Evolutionary conservation across 2,329 filamentous ascomycete species (phyloP).

Genomic region (Pezicula radicicola): DNA sequence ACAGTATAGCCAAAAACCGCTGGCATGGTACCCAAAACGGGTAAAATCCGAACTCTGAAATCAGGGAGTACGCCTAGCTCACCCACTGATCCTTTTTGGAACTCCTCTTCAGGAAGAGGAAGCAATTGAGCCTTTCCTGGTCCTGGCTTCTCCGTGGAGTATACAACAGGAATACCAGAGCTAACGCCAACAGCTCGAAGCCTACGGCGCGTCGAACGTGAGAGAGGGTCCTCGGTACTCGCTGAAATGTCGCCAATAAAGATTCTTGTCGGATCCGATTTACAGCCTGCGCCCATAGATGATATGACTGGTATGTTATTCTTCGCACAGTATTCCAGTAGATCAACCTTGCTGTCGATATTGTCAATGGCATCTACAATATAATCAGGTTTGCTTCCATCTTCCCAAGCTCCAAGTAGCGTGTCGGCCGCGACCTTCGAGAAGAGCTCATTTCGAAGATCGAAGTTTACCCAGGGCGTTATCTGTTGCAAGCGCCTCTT

Average conservation of each 20-base stretch:
- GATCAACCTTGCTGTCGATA: constrained; percentile 90
- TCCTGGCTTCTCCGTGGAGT: constrained; percentile 84
- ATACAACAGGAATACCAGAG: constrained; percentile 86
- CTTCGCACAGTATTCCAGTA: constrained; percentile 83
- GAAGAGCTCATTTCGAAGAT: constrained; percentile 83
- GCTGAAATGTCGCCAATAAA: constrained; percentile 88
- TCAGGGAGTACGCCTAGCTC: constrained; percentile 88
- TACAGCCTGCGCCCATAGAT: constrained; percentile 95
- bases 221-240: constrained; percentile 85
- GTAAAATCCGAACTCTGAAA: constrained; percentile 91
- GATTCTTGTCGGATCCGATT: constrained; percentile 79
- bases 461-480: constrained; percentile 87
- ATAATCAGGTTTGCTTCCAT: constrained; percentile 68
- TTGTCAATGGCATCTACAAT: constrained; percentile 99
- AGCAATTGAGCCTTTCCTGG: constrained; percentile 89
- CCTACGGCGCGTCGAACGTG: constrained; percentile 75
- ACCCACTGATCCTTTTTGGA: constrained; percentile 77
- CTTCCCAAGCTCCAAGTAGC: constrained; percentile 66
- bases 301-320: constrained; percentile 80
- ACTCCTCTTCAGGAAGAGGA: constrained; percentile 84
- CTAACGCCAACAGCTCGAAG: constrained; percentile 72
- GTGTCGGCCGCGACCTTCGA: constrained; percentile 60
- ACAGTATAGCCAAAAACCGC: constrained; percentile 90
- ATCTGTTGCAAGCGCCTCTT: constrained; percentile 78
- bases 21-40: constrained; percentile 94